phyloP scores from a whole-genome alignment of 148 eudicot genomes.

The Fagopyrum esculentum region DNA sequence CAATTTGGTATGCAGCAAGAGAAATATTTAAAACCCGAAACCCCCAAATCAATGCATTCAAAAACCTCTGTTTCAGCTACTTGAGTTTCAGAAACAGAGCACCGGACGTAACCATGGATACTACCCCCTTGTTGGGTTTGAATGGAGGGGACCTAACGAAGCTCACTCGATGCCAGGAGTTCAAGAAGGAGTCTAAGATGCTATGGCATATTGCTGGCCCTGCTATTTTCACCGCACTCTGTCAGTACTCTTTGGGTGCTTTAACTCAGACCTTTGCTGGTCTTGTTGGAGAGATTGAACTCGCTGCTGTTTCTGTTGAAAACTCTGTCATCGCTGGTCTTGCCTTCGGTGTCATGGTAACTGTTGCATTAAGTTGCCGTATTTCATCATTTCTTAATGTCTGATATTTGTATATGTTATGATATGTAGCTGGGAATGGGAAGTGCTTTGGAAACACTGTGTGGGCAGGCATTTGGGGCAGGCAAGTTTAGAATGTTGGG shows the following conservation, averaged over 20 bases:
- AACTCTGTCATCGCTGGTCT: slow-evolving; percentile 58
- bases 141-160: slow-evolving; percentile 3
- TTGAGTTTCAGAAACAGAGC: neutral
- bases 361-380: neutral
- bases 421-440: slow-evolving; percentile 70
- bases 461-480: slow-evolving; percentile 85
- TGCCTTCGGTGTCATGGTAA: slow-evolving; percentile 54
- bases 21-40: neutral
- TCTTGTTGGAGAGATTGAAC: slow-evolving; percentile 39
- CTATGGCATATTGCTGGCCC: slow-evolving; percentile 53
- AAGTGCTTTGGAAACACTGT: slow-evolving; percentile 76
- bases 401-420: neutral
- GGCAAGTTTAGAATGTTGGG: slow-evolving; percentile 60
- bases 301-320: slow-evolving; percentile 52
- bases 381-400: neutral
- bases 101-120: slow-evolving; percentile 2
- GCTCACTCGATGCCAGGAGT: slow-evolving; percentile 14
- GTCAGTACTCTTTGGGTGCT: slow-evolving; percentile 54
- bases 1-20: neutral
- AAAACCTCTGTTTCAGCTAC: neutral
- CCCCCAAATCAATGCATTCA: neutral
- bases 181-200: slow-evolving; percentile 32
- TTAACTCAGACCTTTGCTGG: slow-evolving; percentile 52
- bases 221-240: slow-evolving; percentile 40
- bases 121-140: slow-evolving; percentile 18